Evolutionary conservation across 371 early-diverging fungal species (phyloP).

Genomic region (Rhizopus stolonifer): DNA sequence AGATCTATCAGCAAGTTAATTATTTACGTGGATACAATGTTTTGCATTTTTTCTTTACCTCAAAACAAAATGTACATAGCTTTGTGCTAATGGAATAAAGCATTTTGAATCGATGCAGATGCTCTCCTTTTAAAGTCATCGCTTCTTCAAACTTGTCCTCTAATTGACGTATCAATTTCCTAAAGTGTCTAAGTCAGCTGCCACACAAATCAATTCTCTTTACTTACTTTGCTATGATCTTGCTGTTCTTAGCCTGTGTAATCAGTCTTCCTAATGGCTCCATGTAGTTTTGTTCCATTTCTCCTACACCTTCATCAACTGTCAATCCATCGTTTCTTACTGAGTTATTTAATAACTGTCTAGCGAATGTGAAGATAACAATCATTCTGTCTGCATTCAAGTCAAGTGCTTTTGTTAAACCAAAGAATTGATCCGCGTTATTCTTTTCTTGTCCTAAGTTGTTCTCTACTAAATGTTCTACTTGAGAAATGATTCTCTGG

Average conservation of each 20-base stretch:
- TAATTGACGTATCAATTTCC: slow-evolving; percentile 68
- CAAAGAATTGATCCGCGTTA: slow-evolving; percentile 57
- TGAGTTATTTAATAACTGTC: slow-evolving; percentile 41
- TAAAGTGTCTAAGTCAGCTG: slow-evolving; percentile 14
- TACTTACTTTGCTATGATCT: slow-evolving; percentile 57
- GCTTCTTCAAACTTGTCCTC: slow-evolving; percentile 63
- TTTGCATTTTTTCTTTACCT: slow-evolving; percentile 21
- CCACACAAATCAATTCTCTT: neutral
- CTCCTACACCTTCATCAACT: slow-evolving; percentile 39
- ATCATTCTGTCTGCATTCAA: slow-evolving; percentile 67
- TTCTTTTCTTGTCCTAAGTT: slow-evolving; percentile 45
- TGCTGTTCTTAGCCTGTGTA: slow-evolving; percentile 62
- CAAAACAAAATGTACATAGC: slow-evolving; percentile 47
- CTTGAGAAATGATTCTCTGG: slow-evolving; percentile 63
- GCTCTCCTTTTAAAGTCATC: slow-evolving; percentile 50
- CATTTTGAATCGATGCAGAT: slow-evolving; percentile 53
- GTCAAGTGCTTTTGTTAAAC: slow-evolving; percentile 55
- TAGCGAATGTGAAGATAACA: slow-evolving; percentile 54
- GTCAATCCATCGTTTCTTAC: slow-evolving; percentile 35
- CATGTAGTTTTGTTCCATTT: slow-evolving; percentile 55
- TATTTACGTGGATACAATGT: no score
- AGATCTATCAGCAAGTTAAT: no score
- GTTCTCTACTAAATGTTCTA: slow-evolving; percentile 67
- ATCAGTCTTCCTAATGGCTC: slow-evolving; percentile 56
- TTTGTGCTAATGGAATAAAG: slow-evolving; percentile 52